Conservation (phyloP, 2,329 filamentous ascomycete species). For the Curvularia sp. region DNA sequence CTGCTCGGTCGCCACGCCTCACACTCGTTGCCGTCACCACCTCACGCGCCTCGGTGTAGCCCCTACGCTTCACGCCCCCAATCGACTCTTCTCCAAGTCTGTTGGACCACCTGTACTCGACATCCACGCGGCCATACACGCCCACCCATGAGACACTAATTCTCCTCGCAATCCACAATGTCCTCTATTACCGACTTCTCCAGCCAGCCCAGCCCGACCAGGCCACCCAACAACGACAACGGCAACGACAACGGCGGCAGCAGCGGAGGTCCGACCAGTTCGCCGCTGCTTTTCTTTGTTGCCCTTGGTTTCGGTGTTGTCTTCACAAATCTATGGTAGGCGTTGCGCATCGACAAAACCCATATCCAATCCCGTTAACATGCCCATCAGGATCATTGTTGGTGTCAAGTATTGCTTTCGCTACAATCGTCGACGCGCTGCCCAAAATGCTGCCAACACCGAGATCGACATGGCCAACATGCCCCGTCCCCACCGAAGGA, state of each 20-base stretch:
- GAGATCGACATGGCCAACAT: slow-evolving; percentile 90
- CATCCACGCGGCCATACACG: neutral
- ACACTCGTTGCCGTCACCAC: slow-evolving; percentile 34
- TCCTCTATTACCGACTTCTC: slow-evolving; percentile 14
- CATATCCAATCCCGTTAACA: slow-evolving; percentile 31
- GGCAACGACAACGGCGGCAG: slow-evolving; percentile 43
- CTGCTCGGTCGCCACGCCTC: slow-evolving; percentile 32
- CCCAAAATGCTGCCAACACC: slow-evolving; percentile 72
- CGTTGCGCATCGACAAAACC: neutral
- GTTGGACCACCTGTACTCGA: slow-evolving; percentile 1
- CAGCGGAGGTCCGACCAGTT: slow-evolving; percentile 66
- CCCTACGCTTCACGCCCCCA: slow-evolving; percentile 8
- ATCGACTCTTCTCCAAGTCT: slow-evolving; percentile 17
- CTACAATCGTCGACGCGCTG: slow-evolving; percentile 93
- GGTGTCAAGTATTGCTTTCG: slow-evolving; percentile 99
- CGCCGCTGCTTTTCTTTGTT: slow-evolving; percentile 88
- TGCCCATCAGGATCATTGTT: slow-evolving; percentile 84
- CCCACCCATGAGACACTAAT: slow-evolving; percentile 20
- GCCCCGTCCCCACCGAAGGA: slow-evolving; percentile 81
- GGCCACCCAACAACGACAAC: slow-evolving; percentile 26
- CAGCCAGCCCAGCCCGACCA: slow-evolving; percentile 9
- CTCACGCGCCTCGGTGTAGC: neutral
- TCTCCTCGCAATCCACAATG: slow-evolving; percentile 15
- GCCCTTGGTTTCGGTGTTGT: slow-evolving; percentile 96
- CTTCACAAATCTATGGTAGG: slow-evolving; percentile 95